A percentile compares a stretch with the other conserved stretches of the same genome.
These are phyloP conservation scores for Carpinus fangiana DNA, from an alignment of 306 rosid genomes.

Conservation along the genomic window DNA sequence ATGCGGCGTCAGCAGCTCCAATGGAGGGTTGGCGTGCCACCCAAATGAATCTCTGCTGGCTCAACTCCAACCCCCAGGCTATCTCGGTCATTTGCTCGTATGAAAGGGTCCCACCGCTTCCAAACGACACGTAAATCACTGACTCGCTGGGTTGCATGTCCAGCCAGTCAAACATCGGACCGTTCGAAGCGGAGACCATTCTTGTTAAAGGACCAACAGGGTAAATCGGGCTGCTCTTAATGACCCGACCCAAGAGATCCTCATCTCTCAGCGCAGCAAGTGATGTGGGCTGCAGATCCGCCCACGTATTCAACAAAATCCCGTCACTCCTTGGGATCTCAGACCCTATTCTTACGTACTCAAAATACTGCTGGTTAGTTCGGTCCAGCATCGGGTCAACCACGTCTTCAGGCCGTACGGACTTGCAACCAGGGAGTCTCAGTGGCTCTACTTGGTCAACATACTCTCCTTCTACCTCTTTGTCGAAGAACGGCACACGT, in stretches of 20 bases:
- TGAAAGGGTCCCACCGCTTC: slow-evolving; percentile 63
- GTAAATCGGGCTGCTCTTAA: slow-evolving; percentile 30
- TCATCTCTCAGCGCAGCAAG: slow-evolving; percentile 26
- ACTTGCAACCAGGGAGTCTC: slow-evolving; percentile 39
- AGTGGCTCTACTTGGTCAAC: slow-evolving; percentile 34
- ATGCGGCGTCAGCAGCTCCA: not conserved
- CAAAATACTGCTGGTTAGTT: slow-evolving; percentile 25
- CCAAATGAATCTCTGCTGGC: slow-evolving; percentile 61
- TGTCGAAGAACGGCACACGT: slow-evolving; percentile 17
- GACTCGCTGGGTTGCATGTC: slow-evolving; percentile 52
- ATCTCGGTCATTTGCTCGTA: slow-evolving; percentile 51
- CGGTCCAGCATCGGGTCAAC: slow-evolving; percentile 36
- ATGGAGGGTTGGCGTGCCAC: slow-evolving; percentile 49
- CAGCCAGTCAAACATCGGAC: slow-evolving; percentile 39
- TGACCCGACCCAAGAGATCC: slow-evolving; percentile 19
- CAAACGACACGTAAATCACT: slow-evolving; percentile 56
- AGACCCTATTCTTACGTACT: not conserved
- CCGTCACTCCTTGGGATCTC: slow-evolving; percentile 38
- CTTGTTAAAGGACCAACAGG: slow-evolving; percentile 58
- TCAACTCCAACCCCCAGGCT: slow-evolving; percentile 71
- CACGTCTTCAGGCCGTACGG: slow-evolving; percentile 42
- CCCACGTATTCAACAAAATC: slow-evolving; percentile 62
- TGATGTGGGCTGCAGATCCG: slow-evolving; percentile 34
- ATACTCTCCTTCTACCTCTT: slow-evolving; percentile 29
- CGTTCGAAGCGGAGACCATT: not conserved